phyloP scores from a whole-genome alignment of 108 stramenopile genomes.

The Conticribra guillardii region DNA sequence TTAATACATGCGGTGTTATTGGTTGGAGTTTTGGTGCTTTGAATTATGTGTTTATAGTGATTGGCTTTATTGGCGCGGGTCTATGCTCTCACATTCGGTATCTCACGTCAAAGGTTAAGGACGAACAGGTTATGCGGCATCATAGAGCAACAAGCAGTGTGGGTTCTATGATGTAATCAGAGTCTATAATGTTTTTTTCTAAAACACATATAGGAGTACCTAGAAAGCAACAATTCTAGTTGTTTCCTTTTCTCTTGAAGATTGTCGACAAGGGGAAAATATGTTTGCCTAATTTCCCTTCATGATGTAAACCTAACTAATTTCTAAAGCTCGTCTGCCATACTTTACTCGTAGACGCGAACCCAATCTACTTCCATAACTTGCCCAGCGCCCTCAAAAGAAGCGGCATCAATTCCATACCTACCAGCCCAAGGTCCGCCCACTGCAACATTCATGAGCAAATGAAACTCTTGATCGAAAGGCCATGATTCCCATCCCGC shows the following conservation, averaged over 20 bases:
- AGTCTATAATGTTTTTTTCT: too few relatives aligned
- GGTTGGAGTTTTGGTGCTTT: constrained; percentile 34
- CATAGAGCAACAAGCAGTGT: constrained; percentile 53
- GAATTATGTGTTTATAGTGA: constrained; percentile 41
- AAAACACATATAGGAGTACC: too few relatives aligned
- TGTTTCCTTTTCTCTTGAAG: too few relatives aligned
- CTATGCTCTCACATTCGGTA: constrained; percentile 49
- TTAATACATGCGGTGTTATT: constrained; percentile 28
- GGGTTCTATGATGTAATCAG: constrained; percentile 45
- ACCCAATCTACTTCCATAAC: constrained; percentile 45
- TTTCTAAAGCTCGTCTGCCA: too few relatives aligned
- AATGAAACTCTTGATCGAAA: constrained; percentile 46
- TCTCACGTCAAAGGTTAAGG: constrained; percentile 48
- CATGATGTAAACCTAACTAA: neutral
- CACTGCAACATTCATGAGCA: constrained; percentile 52
- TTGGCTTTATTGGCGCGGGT: constrained; percentile 41
- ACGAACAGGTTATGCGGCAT: constrained; percentile 47
- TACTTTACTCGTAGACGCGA: constrained; percentile 11
- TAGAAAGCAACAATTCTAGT: too few relatives aligned
- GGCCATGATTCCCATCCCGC: constrained; percentile 20
- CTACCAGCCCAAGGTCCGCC: constrained; percentile 49
- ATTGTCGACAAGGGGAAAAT: too few relatives aligned
- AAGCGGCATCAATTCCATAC: constrained; percentile 15
- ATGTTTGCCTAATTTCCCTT: neutral
- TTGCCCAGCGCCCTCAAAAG: constrained; percentile 36